phyloP scores from a whole-genome alignment of 2,329 filamentous ascomycete genomes.

The Colletotrichum aenigma region DNA sequence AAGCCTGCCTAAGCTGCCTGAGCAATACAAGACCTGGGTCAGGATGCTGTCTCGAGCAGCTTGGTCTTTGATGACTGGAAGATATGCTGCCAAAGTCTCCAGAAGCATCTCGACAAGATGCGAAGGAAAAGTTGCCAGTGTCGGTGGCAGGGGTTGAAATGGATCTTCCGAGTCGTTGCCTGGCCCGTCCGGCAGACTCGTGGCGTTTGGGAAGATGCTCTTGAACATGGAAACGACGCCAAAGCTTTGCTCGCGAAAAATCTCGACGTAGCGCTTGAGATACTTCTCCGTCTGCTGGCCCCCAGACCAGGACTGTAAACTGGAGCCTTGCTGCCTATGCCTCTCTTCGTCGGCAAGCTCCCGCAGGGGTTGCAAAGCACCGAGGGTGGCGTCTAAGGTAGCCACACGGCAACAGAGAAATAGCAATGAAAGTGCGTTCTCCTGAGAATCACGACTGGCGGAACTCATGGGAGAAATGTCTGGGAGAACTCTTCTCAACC shows the following conservation, averaged over 20 bases:
- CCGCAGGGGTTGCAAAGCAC: constrained; percentile 82
- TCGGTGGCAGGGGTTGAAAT: constrained; percentile 71
- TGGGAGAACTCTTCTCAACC: constrained; percentile 85
- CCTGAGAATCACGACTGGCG: constrained; percentile 32
- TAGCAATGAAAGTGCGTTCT: constrained; percentile 78
- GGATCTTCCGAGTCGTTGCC: constrained; percentile 36
- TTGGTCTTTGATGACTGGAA: constrained; percentile 82
- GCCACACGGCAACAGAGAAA: constrained; percentile 87
- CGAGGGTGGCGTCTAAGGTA: constrained; percentile 79
- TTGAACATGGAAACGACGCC: constrained; percentile 93
- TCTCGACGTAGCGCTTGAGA: constrained; percentile 93
- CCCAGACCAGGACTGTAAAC: constrained; percentile 58
- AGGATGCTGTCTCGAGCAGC: constrained; percentile 84
- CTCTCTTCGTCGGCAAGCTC: constrained; percentile 90
- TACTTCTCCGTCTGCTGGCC: constrained; percentile 95
- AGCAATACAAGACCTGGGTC: constrained; percentile 92
- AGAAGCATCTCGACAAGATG: constrained; percentile 83
- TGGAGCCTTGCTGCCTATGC: constrained; percentile 46
- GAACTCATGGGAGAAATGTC: constrained; percentile 57
- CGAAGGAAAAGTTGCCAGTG: constrained; percentile 82
- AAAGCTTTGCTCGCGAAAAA: constrained; percentile 97
- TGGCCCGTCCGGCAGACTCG: not conserved
- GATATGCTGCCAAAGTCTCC: constrained; percentile 74
- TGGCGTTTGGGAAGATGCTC: constrained; percentile 77
- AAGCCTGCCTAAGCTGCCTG: constrained; percentile 85